Conservation (phyloP, 352 stramenopile species). For the Stramenopiles sp. region DNA sequence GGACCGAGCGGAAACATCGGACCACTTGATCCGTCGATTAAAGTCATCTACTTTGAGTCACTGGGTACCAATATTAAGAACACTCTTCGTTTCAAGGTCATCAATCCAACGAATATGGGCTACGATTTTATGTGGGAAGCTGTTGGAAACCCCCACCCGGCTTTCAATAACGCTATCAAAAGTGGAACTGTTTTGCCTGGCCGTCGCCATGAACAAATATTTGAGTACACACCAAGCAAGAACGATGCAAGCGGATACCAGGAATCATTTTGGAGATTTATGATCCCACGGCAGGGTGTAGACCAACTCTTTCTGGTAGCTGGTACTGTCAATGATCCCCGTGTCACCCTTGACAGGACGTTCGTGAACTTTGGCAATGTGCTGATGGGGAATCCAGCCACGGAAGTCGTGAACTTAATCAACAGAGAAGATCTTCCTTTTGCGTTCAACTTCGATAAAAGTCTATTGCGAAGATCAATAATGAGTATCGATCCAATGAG, state of each 20-base stretch:
- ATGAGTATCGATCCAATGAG: conserved; percentile 58
- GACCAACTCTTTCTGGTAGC: conserved; percentile 71
- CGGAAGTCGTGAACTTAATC: conserved; percentile 58
- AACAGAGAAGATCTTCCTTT: conserved; percentile 79
- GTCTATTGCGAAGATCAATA: conserved; percentile 43
- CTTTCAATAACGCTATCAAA: conserved; percentile 62
- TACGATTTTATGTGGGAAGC: conserved; percentile 79
- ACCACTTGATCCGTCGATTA: conserved; percentile 52
- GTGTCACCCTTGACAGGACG: conserved; percentile 55
- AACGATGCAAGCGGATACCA: conserved; percentile 50
- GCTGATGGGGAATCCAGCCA: conserved; percentile 56
- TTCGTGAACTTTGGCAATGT: conserved; percentile 73
- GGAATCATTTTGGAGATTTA: conserved; percentile 74
- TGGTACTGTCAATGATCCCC: conserved; percentile 64
- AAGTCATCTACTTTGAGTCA: conserved; percentile 72
- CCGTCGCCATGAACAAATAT: conserved; percentile 80
- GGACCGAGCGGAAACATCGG: conserved; percentile 56
- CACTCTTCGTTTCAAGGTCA: conserved; percentile 67
- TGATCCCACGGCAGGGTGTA: conserved; percentile 60
- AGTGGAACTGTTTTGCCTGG: conserved; percentile 71
- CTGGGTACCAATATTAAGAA: conserved; percentile 68
- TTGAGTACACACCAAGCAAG: conserved; percentile 62
- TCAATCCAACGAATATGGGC: conserved; percentile 71
- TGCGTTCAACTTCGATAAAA: conserved; percentile 76
- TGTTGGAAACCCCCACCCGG: conserved; percentile 41